These are phyloP conservation scores for Fraxinus platypoda DNA, from an alignment of 305 asterid genomes.

Conservation along the genomic window DNA sequence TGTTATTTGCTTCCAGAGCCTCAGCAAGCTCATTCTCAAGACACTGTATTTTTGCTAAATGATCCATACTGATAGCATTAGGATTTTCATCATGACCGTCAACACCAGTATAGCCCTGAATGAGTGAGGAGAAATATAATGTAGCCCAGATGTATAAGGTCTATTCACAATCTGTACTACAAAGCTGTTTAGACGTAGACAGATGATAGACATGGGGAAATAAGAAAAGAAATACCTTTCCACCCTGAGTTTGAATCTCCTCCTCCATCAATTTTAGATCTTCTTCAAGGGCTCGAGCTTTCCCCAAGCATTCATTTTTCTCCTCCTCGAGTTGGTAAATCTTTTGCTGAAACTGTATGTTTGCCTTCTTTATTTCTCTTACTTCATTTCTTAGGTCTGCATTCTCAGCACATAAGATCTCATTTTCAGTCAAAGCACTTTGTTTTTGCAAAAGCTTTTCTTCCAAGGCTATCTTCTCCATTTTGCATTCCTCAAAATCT, in stretches of 20 bases:
- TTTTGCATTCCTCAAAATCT: conserved; percentile 64
- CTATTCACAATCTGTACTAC: neutral
- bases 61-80: conserved; percentile 23
- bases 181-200: neutral
- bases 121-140: neutral
- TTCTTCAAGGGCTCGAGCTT: conserved; percentile 55
- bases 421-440: conserved; percentile 47
- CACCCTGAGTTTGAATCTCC: conserved; percentile 28
- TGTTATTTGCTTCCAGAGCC: conserved; percentile 32
- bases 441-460: conserved; percentile 58
- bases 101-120: conserved; percentile 37
- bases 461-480: conserved; percentile 41
- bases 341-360: conserved; percentile 49
- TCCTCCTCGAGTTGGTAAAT: conserved; percentile 62
- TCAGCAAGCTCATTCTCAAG: conserved; percentile 36
- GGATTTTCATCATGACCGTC: conserved; percentile 22
- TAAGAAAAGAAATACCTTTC: conserved; percentile 41
- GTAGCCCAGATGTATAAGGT: neutral
- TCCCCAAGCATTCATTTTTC: conserved; percentile 47
- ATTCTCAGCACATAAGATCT: conserved; percentile 34
- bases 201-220: conserved; percentile 2
- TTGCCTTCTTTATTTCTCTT: conserved; percentile 44
- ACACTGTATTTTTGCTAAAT: conserved; percentile 18
- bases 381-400: conserved; percentile 49
- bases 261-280: conserved; percentile 45